Percentiles rank a stretch among this genome's conserved stretches.
Evolutionary conservation across 2,329 filamentous ascomycete species (phyloP).

Genomic region (Fusarium torreyae): DNA sequence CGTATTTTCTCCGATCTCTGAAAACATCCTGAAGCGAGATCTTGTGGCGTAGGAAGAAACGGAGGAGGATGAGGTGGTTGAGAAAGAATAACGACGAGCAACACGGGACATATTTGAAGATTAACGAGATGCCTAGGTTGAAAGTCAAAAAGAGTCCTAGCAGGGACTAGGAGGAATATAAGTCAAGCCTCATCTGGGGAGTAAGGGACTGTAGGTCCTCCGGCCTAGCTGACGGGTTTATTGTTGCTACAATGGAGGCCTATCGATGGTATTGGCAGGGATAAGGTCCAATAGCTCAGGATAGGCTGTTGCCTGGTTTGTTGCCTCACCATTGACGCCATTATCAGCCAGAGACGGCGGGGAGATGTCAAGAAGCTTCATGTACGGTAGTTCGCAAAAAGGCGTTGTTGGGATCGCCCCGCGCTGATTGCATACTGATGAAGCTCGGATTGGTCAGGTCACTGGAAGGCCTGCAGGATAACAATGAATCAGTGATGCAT

Average conservation of each 20-base stretch:
- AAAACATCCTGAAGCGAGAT: slow-evolving; percentile 27
- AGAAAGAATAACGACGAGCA: background rate
- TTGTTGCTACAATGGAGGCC: background rate
- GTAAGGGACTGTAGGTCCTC: background rate
- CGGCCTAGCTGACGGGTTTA: background rate
- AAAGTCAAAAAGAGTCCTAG: slow-evolving; percentile 19
- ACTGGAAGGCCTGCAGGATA: background rate
- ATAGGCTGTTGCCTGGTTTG: slow-evolving; percentile 23
- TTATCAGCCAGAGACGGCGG: background rate
- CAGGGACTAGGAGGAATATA: background rate
- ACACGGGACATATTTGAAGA: slow-evolving; percentile 13
- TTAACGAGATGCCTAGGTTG: background rate
- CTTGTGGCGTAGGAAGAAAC: background rate
- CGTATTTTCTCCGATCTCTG: slow-evolving; percentile 35
- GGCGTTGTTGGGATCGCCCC: background rate
- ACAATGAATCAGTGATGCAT: background rate
- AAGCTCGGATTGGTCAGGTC: background rate
- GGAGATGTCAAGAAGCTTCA: background rate
- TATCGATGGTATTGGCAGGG: slow-evolving; percentile 1
- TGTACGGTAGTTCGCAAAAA: slow-evolving; percentile 17
- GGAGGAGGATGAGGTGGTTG: slow-evolving; percentile 2
- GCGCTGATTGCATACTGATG: background rate
- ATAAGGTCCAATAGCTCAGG: background rate
- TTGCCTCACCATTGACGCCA: slow-evolving; percentile 7
- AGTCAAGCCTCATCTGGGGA: background rate